Base-by-base conservation (phyloP, 2,329 filamentous ascomycete species). In the Verticillium albo-atrum region DNA sequence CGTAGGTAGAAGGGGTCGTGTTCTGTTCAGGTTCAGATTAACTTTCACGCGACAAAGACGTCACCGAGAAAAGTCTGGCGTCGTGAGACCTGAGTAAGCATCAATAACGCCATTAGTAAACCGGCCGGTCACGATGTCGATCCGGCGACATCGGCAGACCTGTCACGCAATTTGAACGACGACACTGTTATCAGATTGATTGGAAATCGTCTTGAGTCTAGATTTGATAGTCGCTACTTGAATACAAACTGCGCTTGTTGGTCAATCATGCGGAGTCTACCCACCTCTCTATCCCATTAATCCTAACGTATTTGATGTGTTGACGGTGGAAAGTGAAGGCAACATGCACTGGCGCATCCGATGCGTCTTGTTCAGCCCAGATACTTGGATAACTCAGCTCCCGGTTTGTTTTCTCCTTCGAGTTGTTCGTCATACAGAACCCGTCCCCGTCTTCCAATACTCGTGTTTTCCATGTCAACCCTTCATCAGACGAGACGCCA, bases 381-480 rank as follows among this genome's bases (percentile, higher is more conserved):
- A 79, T 77, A 61, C 76, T 78, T 0, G 76, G 77, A 56, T 79
- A 79, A 26, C 75, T 77, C 34, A 79, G 53, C 59, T 79, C 77
- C 7, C 76, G 64, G 27, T 79, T 79, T 3, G 72, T 68, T 51
- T 75, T 74, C 1, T 75, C 68, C 10, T 68, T 67, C 0, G 74
- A 77, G 56, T 78, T 77, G 60, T 79, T 79, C 0, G 76, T 79
- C 67, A 78, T 71, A 55, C 77, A 79, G 27, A 74, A 78, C 0
- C 77, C 77, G 62, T 79, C 75, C 0, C 77, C 76, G 3, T 77
- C 76, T 51, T 79, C 75, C 1, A 79, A 61, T 4, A 77, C 68
- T 20, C 69, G 72, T 55, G 70, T 69, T 12, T 61, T 70, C 76
- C 75, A 79, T 0, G 70, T 73, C 10, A 68, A 3, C 0, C 76